These are phyloP conservation scores for Myxozyma geophila DNA, from an alignment of 805 yeast genomes.

Conservation along the genomic window DNA sequence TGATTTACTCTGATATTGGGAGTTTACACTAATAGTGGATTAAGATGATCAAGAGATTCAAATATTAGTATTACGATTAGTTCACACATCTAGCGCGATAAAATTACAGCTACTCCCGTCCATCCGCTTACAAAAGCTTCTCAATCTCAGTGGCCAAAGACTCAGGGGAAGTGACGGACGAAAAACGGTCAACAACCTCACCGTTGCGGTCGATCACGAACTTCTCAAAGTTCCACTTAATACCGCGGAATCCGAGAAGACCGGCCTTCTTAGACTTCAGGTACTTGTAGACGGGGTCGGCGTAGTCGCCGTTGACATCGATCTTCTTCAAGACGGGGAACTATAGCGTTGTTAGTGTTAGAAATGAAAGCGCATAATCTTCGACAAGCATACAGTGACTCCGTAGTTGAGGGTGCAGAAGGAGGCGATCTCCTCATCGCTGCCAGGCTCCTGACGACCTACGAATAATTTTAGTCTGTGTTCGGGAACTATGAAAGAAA, in stretches of 20 bases:
- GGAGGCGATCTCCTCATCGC: slow-evolving; percentile 64
- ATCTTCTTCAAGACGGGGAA: slow-evolving; percentile 88
- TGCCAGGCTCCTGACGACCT: slow-evolving; percentile 69
- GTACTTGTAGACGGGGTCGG: slow-evolving; percentile 79
- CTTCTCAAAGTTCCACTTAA: slow-evolving; percentile 82
- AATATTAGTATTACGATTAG: not conserved
- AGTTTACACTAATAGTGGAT: not conserved
- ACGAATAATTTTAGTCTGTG: not conserved
- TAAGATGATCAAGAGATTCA: not conserved
- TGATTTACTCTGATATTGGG: not conserved
- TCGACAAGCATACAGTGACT: slow-evolving; percentile 53
- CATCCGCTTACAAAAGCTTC: slow-evolving; percentile 13
- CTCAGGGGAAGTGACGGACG: slow-evolving; percentile 70
- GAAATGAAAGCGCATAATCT: not conserved
- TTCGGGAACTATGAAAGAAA: not conserved
- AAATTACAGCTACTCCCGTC: not conserved
- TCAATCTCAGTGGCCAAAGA: slow-evolving; percentile 18
- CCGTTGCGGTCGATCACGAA: slow-evolving; percentile 66
- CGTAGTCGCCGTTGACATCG: slow-evolving; percentile 83
- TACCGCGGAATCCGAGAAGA: slow-evolving; percentile 68
- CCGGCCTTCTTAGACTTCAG: slow-evolving; percentile 67
- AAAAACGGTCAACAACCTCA: slow-evolving; percentile 61
- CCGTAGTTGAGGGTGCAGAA: slow-evolving; percentile 85
- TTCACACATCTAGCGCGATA: not conserved
- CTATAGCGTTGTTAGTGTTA: not conserved